Base-by-base conservation (phyloP, 169 alveolate species). In the Besnoitia besnoiti region DNA sequence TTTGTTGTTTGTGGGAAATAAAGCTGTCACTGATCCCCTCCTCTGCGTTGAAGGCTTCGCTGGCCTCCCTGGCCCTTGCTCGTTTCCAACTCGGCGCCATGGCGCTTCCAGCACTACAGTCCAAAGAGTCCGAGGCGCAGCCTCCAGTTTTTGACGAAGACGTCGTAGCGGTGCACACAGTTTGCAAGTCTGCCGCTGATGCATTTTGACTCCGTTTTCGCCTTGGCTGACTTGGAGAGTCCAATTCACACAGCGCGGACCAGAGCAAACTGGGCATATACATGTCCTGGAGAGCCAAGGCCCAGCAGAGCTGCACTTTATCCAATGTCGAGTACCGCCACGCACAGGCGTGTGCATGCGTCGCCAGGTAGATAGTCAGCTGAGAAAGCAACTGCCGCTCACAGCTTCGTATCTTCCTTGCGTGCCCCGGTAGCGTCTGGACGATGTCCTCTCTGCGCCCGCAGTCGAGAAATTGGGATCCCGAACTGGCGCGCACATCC, bases 231-330 rank as follows among this genome's bases (percentile, higher is more conserved):
- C 67, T 55, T 5, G 67, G 33, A 1, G 30, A 16, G 33, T 55
- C 67, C 67, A 55, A 55, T 16, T 3, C 67, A n/a, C 33, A 10
- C 10, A 73, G 46, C 27, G 46, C 82, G 24, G 82, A 73, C 44
- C 39, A 73, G 24, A 73, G 82, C 8, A 73, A 73, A n/a, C 39
- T 40, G n/a, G 87, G 87, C 39, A 77, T 24, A 35, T 40, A 77
- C 12, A 77, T 39, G 21, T 77, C 87, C 33, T 77, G 87, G 14
- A 77, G 87, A 14, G 87, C 33, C 61, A 77, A 42, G n/a, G 87
- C 87, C 87, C 87, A 77, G 59, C 87, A 77, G 33, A 77, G 59
- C 37, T 35, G 87, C 30, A 77, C 87, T 24, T 77, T 39, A 14
- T 77, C 87, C 10, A 39, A 51, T 24, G 40, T 39, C n/a, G 44